Conservation (phyloP, 1,139 yeast species). For the Hyphopichia buzzinii region DNA sequence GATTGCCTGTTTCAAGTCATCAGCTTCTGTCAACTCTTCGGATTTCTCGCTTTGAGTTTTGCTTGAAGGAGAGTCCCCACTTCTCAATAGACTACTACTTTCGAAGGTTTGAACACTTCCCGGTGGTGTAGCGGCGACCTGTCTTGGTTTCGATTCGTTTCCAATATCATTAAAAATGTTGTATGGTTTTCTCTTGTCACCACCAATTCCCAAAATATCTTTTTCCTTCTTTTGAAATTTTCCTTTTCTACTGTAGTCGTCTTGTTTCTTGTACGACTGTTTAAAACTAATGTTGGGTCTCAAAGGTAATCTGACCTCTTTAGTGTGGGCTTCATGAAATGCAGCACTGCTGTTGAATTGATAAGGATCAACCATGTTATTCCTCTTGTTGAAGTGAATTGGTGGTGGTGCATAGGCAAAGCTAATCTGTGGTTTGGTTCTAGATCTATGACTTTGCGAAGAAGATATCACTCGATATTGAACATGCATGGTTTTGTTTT, state of each 20-base stretch:
- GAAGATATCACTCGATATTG: constrained; percentile 67
- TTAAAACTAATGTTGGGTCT: no score
- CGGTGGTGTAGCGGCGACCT: constrained; percentile 12
- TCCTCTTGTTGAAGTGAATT: constrained; percentile 51
- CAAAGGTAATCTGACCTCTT: no score
- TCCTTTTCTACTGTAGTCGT: no score
- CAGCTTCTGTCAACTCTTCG: no score
- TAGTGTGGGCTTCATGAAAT: no score
- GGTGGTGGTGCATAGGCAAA: constrained; percentile 74
- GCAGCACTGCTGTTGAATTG: no score
- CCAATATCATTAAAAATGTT: constrained; percentile 6
- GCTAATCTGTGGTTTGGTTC: constrained; percentile 16
- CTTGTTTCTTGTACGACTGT: no score
- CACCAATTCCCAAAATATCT: constrained; percentile 3
- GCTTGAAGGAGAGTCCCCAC: constrained; percentile 12
- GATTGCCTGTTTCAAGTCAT: no score
- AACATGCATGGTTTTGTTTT: constrained; percentile 76
- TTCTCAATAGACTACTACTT: constrained; percentile 10
- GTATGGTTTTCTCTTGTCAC: constrained; percentile 6
- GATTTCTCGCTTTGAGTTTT: constrained; percentile 13
- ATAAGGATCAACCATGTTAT: no score
- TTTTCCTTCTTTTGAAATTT: not conserved
- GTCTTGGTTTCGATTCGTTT: constrained; percentile 2
- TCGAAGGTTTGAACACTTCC: constrained; percentile 12
- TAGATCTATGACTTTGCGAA: not conserved